These are phyloP conservation scores for Epichloe festucae DNA, from an alignment of 2,329 filamentous ascomycete species.

Conservation along the genomic window DNA sequence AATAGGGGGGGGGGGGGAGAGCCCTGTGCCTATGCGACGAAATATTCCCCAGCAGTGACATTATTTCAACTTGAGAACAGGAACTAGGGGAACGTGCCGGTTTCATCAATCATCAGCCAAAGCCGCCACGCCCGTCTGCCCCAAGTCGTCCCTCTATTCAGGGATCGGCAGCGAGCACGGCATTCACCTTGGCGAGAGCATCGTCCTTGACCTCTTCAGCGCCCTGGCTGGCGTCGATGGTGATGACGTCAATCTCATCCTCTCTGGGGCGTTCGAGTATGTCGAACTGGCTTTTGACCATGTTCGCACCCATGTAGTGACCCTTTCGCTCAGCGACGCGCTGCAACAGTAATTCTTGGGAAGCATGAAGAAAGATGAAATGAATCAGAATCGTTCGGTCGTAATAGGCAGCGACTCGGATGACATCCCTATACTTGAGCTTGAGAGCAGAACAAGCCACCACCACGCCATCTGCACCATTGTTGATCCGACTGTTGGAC, in stretches of 20 bases:
- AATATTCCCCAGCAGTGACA: too few relatives aligned
- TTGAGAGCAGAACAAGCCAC: constrained; percentile 94
- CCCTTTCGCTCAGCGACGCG: constrained; percentile 63
- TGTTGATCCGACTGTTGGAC: constrained; percentile 41
- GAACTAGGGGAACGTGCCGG: too few relatives aligned
- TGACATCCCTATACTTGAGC: constrained; percentile 91
- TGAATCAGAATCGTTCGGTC: constrained; percentile 64
- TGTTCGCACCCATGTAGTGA: constrained; percentile 92
- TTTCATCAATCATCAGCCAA: too few relatives aligned
- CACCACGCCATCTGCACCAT: constrained; percentile 62
- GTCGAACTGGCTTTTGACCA: constrained; percentile 88
- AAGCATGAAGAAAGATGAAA: constrained; percentile 81
- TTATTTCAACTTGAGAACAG: too few relatives aligned
- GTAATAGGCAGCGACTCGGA: constrained; percentile 68
- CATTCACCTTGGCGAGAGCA: constrained; percentile 43
- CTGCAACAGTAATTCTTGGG: constrained; percentile 60
- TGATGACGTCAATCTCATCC: constrained; percentile 60
- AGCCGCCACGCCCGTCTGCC: background rate
- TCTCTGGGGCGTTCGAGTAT: constrained; percentile 68
- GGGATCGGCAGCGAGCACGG: constrained; percentile 29
- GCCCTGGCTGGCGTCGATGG: constrained; percentile 51
- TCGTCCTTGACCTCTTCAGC: constrained; percentile 47
- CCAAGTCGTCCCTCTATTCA: background rate
- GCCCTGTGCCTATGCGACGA: too few relatives aligned
- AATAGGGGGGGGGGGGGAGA: background rate